Evolutionary conservation across 2,329 filamentous ascomycete species (phyloP).

Genomic region (Chaetomium sp.): DNA sequence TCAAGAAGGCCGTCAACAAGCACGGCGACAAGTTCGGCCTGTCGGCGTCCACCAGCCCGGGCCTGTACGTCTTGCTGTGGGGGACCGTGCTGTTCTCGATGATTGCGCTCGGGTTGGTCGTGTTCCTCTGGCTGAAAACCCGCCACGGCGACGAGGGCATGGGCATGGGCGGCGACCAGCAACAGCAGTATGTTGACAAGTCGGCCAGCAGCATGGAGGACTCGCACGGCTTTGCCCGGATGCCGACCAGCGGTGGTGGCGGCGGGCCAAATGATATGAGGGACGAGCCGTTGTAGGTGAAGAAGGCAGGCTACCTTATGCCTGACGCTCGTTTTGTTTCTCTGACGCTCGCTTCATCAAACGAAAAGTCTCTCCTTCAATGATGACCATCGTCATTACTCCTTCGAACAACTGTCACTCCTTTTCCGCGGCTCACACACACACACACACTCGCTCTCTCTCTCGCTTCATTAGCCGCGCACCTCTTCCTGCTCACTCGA

Average conservation of each 20-base stretch:
- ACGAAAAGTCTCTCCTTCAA: not conserved
- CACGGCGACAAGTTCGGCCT: slow-evolving; percentile 25
- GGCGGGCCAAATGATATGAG: not conserved
- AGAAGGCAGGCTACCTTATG: not conserved
- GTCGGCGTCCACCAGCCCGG: slow-evolving; percentile 21
- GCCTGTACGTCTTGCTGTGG: slow-evolving; percentile 27
- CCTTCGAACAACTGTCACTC: not conserved
- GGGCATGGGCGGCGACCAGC: not conserved
- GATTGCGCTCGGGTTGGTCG: slow-evolving; percentile 8
- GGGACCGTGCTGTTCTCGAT: slow-evolving; percentile 8
- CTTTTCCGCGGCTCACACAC: not conserved
- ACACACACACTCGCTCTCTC: not conserved
- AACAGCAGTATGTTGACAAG: slow-evolving; percentile 1
- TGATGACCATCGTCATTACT: not conserved
- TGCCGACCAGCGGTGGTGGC: slow-evolving; percentile 3
- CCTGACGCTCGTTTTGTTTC: not conserved
- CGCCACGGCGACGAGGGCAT: not conserved
- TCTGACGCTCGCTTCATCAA: not conserved
- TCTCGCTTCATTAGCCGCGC: not conserved
- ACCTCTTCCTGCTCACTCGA: not conserved
- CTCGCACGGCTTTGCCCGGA: slow-evolving; percentile 8
- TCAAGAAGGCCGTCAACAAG: slow-evolving; percentile 25
- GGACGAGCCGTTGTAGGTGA: not conserved
- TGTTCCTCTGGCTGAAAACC: not conserved
- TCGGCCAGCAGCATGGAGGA: slow-evolving; percentile 1